Evolutionary conservation across 2,329 filamentous ascomycete species (phyloP).

Genomic region (Magnaporthales sp.): DNA sequence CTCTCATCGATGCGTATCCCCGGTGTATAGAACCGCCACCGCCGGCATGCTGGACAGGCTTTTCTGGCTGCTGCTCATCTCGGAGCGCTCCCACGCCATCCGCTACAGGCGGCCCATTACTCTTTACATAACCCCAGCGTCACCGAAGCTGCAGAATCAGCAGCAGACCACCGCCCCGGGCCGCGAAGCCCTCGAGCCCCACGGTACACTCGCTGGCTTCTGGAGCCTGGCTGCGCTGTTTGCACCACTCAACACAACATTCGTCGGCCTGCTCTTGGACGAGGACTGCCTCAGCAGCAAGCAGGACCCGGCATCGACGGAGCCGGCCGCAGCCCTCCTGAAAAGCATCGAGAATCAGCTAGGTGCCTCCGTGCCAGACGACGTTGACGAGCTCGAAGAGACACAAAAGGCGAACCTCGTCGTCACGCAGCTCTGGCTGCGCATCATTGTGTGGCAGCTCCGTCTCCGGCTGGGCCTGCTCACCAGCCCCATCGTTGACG

Average conservation of each 20-base stretch:
- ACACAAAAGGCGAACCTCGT: conserved; percentile 35
- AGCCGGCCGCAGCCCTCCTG: not conserved
- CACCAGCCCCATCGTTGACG: conserved; percentile 14
- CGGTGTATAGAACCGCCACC: conserved; percentile 14
- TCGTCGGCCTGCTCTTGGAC: conserved; percentile 30
- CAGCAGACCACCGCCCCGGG: not conserved
- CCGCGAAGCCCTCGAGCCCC: not conserved
- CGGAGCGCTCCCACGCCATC: conserved; percentile 34
- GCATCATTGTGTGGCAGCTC: conserved; percentile 35
- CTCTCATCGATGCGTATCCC: not conserved
- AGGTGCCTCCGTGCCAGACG: conserved; percentile 13
- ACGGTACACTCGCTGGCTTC: conserved; percentile 23
- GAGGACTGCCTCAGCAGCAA: conserved; percentile 17
- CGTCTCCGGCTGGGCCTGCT: conserved; percentile 32
- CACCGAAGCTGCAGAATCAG: conserved; percentile 21
- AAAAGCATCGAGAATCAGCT: conserved; percentile 26
- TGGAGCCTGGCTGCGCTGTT: conserved; percentile 31
- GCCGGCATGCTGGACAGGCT: conserved; percentile 23
- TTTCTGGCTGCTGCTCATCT: conserved; percentile 35
- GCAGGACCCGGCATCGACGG: not conserved
- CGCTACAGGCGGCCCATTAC: conserved; percentile 34
- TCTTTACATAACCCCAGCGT: conserved; percentile 28
- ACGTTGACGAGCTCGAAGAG: conserved; percentile 26
- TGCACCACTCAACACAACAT: conserved; percentile 30
- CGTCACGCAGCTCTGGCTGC: conserved; percentile 35